Evolutionary conservation across 305 asterid species (phyloP).

Genomic region (Rubia tinctorum): DNA sequence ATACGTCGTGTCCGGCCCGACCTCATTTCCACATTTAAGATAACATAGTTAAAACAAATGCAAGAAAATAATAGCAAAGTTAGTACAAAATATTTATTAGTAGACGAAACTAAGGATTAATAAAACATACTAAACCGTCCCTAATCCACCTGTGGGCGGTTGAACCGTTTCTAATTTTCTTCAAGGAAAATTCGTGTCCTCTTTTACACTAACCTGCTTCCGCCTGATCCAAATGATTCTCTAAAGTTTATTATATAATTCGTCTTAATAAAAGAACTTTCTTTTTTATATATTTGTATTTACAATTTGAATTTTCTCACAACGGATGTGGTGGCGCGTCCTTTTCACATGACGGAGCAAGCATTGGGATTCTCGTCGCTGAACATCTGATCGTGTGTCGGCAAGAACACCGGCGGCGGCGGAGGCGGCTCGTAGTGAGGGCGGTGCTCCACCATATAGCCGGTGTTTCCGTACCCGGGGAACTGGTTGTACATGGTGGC

Average conservation of each 20-base stretch:
- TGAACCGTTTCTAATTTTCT: slow-evolving; percentile 9
- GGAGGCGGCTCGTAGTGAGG: slow-evolving; percentile 32
- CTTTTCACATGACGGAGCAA: slow-evolving; percentile 71
- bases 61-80: neutral
- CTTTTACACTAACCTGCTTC: neutral
- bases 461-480: slow-evolving; percentile 29
- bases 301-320: slow-evolving; percentile 10
- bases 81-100: neutral
- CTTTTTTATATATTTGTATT: slow-evolving; percentile 10
- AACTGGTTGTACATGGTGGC: slow-evolving; percentile 23
- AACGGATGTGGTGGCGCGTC: neutral
- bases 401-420: slow-evolving; percentile 38
- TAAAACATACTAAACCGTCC: slow-evolving; percentile 13
- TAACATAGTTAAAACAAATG: slow-evolving; percentile 8
- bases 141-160: slow-evolving; percentile 9
- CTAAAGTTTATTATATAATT: neutral
- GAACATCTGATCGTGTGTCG: slow-evolving; percentile 49
- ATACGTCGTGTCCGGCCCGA: neutral
- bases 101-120: slow-evolving; percentile 9
- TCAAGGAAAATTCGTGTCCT: slow-evolving; percentile 9
- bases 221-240: neutral
- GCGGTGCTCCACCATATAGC: slow-evolving; percentile 38
- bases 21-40: neutral
- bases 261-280: neutral
- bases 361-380: slow-evolving; percentile 89